Base-by-base conservation (phyloP, 257 asterid species). In the Fraxinus americana region DNA sequence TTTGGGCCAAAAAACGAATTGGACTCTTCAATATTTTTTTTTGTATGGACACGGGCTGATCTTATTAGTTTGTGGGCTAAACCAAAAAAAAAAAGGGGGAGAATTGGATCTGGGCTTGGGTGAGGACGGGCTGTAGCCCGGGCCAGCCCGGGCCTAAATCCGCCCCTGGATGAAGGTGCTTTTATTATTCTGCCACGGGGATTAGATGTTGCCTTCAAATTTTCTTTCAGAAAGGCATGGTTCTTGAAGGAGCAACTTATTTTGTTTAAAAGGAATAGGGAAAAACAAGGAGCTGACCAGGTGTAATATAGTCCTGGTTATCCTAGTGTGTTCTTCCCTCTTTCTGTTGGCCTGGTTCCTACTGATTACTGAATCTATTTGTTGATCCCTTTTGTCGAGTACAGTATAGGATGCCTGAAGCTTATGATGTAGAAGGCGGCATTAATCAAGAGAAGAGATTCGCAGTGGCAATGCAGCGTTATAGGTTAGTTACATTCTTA, bases 351-450 rank as follows among this genome's bases (percentile, higher is more conserved):
- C 2, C 35, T 57, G 71, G 70, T 59, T 54, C 54, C 57, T 61
- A 35, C 43, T 41, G 54, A 70, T 34, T 73, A 19, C 21, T 7
- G 30, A 68, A 41, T 14, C 72, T 67, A 38, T 69, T 68, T 75
- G 72, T 65, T 69, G 65, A 14, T 16, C 63, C 10, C 7, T 52
- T 75, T 77, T 72, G 23, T 75, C 48, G 57, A 79, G 68, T 85
- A 74, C 96, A 92, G 98, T 92, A 91, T 84, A 89, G 89, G 86
- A 89, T 94, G 84, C 98, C 98, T 25, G 98, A 89, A 13, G 89
- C 89, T 21, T 89, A 89, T 75, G 91, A 87, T 82, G 74, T 77
- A 67, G 92, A 87, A 61, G 92, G 92, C 17, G 84, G 85, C 41
- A 82, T 89, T 38, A 82, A 89, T 82, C 92, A 89, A 81, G 91